Base-by-base conservation (phyloP, 148 eudicot species). In the Rhododendron williamsianum region DNA sequence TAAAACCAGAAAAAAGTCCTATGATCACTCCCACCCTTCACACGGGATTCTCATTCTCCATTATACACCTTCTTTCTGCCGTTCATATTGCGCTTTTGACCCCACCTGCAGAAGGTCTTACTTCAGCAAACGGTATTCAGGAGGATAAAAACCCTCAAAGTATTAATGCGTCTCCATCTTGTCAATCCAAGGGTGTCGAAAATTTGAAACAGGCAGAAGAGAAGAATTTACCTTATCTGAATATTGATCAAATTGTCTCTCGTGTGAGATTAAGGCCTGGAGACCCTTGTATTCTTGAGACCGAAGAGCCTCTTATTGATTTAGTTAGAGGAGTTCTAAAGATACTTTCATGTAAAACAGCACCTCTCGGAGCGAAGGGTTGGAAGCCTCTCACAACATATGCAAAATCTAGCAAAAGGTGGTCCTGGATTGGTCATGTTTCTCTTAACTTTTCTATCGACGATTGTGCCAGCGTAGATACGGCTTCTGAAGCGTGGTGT, bases 221-320 rank as follows among this genome's bases (percentile, higher is more conserved):
- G 81, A 54, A 49, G 16, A 91, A 78, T 65, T 81, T 82, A 38
- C 92, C 92, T 41, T 91, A 91, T 67, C 91, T 93, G 48, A 93
- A 93, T 69, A 88, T 93, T 87, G 91, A 90, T 83, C 93, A 92
- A 60, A 91, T 95, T 86, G 95, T 95, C 65, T 85, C 86, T 89
- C 92, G 93, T 88, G 97, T 95, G 74, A 92, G 87, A 88, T 91
- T 92, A 79, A 91, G 90, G 83, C 98, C 97, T 6, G 93, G 94
- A 27, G 98, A 95, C 86, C 93, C 94, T 16, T 82, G 90, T 78
- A 93, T 95, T 89, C 96, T 95, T 82, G 96, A 93, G 88, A 94
- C 96, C 19, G 91, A 87, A 82, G 96, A 95, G 88, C 97, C 97
- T 52, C 98, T 95, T 82, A 91, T 91, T 76, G 97, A 95, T 88